Evolutionary conservation across 2,329 filamentous ascomycete genomes (phyloP), one percentile per base, ranked within the genome.

Genomic region (Stagonosporopsis rhizophila): DNA sequence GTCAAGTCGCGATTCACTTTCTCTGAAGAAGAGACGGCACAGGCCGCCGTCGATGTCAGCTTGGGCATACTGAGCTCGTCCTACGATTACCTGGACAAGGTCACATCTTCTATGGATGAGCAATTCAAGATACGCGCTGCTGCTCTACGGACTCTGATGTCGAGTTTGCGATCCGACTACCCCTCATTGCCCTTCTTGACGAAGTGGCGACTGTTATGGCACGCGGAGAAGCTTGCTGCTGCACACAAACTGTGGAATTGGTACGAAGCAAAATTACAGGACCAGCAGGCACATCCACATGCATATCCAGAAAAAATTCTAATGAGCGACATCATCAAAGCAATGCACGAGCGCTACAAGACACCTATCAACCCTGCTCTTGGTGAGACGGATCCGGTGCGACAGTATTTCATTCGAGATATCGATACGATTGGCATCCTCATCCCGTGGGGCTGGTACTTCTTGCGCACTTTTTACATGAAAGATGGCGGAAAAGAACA

Each of bases 211-310:
- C 78, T 99, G 28, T 80, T 99, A n/a, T 90, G 88, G 82, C 88
- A 94, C 68, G 94, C 94, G 0, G 95, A 99, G 75, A 96, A 93
- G 76, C 84, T 98, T 78, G 87, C 89, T 39, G 90, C 92, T 32
- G 91, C 92, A 17, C 83, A 85, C 58, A 82, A 87, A 41, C 82
- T 98, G 34, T 98, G 94, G 92, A 87, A 87, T 59, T 82, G 86
- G 49, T 92, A 96, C 68, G 90, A 96, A 70, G 79, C 81, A 7
- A 88, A 89, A 81, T 60, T 72, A 59, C 82, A 86, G 38, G 91
- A 96, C 66, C 89, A 96, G 71, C 79, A 82, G 14, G 87, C 87
- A 47, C 82, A 88, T 7, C 83, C 69, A 30, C 66, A 84, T 47
- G 81, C 85, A 14, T 80, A 82, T 17, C 84, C 85, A 34, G 82